Base-by-base conservation (phyloP, 2,329 filamentous ascomycete species). In the Hawksworthiomyces lignivorus region DNA sequence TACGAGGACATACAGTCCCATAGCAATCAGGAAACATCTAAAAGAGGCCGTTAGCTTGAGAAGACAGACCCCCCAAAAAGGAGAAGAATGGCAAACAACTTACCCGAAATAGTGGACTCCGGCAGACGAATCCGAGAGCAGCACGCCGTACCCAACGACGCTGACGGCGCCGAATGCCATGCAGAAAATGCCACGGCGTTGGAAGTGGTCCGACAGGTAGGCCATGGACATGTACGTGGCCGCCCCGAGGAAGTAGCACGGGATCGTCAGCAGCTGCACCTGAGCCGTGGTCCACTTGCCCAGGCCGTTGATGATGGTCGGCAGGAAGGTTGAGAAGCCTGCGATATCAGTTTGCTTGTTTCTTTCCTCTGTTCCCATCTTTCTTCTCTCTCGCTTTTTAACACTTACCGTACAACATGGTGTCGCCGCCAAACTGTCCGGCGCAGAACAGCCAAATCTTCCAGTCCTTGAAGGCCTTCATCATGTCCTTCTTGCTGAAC, bases 391-490 rank as follows among this genome's bases (percentile, higher is more conserved):
- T n/a, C n/a, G n/a, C n/a, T n/a, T n/a, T n/a, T n/a, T n/a, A n/a
- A n/a, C n/a, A n/a, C n/a, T n/a, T n/a, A n/a, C 70, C 69, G 54
- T 89, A 89, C 0, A 89, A 68, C 76, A 88, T 84, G 1, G 80
- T 85, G 53, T 87, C 82, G 14, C 73, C 71, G 5, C 83, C 82
- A 54, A 88, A 88, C 56, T 87, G 82, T 5, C 69, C 82, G 28
- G 77, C 58, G 48, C 72, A 80, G 56, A 87, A 87, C 1, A 72
- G 62, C 70, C 80, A 87, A 19, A 86, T 75, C 56, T 84, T 87
- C 82, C 82, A 87, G 59, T 90, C 85, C 48, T 67, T 72, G 46
- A 85, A 76, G 0, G 80, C 82, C 42, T 73, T 74, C 48, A 70
- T 63, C 54, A 86, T 81, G 53, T 89, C 84, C 8, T 62, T 57